These are phyloP conservation scores for Chrysoporthe cubensis DNA, from an alignment of 2,329 filamentous ascomycete genomes.

Conservation along the genomic window DNA sequence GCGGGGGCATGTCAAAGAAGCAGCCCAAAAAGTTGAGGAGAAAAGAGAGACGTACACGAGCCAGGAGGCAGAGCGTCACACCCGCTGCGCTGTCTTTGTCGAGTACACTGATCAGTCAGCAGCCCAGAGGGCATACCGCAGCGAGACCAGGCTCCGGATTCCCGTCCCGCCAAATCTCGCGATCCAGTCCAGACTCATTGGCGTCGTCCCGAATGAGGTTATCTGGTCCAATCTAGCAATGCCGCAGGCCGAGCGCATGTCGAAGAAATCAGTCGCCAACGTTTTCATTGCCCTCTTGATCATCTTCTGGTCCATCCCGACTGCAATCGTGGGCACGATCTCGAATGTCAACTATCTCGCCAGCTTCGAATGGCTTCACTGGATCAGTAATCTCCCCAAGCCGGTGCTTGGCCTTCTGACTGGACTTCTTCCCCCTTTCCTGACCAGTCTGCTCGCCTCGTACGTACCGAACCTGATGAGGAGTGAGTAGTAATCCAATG, in stretches of 20 bases:
- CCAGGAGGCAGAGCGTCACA: slow-evolving; percentile 12
- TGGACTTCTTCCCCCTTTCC: slow-evolving; percentile 72
- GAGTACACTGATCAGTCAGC: slow-evolving; percentile 83
- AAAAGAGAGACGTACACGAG: slow-evolving; percentile 51
- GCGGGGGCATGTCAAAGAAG: slow-evolving; percentile 19
- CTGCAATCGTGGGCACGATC: slow-evolving; percentile 80
- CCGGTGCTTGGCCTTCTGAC: slow-evolving; percentile 85
- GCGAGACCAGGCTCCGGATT: slow-evolving; percentile 73
- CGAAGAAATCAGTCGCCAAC: slow-evolving; percentile 27
- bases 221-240: slow-evolving; percentile 63
- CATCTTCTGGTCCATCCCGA: slow-evolving; percentile 80
- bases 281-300: slow-evolving; percentile 42
- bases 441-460: slow-evolving; percentile 27
- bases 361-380: slow-evolving; percentile 69
- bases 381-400: slow-evolving; percentile 77
- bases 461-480: slow-evolving; percentile 74
- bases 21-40: slow-evolving; percentile 33
- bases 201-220: slow-evolving; percentile 77
- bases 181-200: slow-evolving; percentile 84
- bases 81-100: slow-evolving; percentile 74
- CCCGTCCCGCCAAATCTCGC: slow-evolving; percentile 58
- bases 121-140: slow-evolving; percentile 85
- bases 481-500: slow-evolving; percentile 49
- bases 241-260: slow-evolving; percentile 27
- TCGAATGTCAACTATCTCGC: slow-evolving; percentile 79